Evolutionary conservation across 345 rosid genomes (phyloP).

Genomic region (Salix arbutifolia): DNA sequence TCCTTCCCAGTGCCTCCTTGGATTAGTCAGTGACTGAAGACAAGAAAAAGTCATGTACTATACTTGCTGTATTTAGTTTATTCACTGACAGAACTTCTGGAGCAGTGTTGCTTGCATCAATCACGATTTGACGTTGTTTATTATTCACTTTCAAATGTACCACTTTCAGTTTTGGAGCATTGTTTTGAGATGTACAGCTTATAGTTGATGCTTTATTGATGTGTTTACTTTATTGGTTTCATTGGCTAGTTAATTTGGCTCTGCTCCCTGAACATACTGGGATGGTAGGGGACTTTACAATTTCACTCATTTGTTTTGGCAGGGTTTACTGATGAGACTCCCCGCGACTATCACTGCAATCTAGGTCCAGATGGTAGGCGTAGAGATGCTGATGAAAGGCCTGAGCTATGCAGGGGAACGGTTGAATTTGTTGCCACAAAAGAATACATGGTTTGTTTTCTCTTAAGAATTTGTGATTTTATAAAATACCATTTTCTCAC

Average conservation of each 20-base stretch:
- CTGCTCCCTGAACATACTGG: background rate
- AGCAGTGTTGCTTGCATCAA: background rate
- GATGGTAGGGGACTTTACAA: conserved; percentile 6
- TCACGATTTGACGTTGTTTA: background rate
- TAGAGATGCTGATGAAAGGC: conserved; percentile 94
- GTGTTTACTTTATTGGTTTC: background rate
- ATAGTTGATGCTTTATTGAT: background rate
- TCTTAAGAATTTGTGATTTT: background rate
- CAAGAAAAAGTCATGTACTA: background rate
- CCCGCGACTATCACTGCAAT: conserved; percentile 83
- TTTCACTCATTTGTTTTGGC: conserved; percentile 13
- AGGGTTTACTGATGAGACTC: conserved; percentile 84
- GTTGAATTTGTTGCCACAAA: conserved; percentile 90
- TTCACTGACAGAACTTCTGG: background rate
- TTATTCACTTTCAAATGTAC: background rate
- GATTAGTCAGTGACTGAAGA: background rate
- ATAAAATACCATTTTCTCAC: background rate
- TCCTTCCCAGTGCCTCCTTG: background rate
- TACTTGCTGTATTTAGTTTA: background rate
- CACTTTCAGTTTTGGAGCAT: background rate
- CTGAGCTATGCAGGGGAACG: conserved; percentile 89
- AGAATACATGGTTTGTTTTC: conserved; percentile 78
- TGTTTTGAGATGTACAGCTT: background rate
- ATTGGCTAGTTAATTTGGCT: background rate
- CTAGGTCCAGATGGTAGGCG: conserved; percentile 91